Conservation (phyloP, 208 protist genomes). For the Trypanosoma rangeli region DNA sequence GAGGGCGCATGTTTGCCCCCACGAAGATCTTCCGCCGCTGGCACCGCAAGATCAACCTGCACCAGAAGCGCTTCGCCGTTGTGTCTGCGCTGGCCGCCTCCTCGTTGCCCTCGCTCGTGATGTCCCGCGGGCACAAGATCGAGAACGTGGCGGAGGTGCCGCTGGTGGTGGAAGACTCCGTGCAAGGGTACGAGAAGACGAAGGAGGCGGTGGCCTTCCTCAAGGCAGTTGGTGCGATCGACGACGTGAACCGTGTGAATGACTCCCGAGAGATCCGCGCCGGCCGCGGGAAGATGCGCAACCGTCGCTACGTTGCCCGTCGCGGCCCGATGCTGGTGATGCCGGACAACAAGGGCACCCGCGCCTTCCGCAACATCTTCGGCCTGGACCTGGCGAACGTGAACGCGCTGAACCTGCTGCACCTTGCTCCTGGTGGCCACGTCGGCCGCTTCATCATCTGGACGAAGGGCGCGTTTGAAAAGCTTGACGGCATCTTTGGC, state of each 20-base stretch:
- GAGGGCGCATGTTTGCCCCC: slow-evolving; percentile 99
- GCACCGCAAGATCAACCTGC: slow-evolving; percentile 97
- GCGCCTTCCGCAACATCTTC: slow-evolving; percentile 96
- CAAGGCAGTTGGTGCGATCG: slow-evolving; percentile 89
- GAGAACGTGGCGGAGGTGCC: slow-evolving; percentile 95
- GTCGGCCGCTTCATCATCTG: slow-evolving; percentile 99
- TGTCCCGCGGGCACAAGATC: slow-evolving; percentile 98
- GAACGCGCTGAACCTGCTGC: slow-evolving; percentile 95
- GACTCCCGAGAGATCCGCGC: slow-evolving; percentile 90
- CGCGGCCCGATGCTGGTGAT: slow-evolving; percentile 98
- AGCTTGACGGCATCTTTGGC: slow-evolving; percentile 97
- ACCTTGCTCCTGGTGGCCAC: slow-evolving; percentile 99
- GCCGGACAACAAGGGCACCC: slow-evolving; percentile 83
- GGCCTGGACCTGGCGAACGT: slow-evolving; percentile 96
- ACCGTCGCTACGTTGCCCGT: slow-evolving; percentile 94
- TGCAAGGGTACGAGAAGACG: slow-evolving; percentile 95
- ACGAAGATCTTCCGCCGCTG: slow-evolving; percentile 98
- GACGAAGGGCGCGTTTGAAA: slow-evolving; percentile 97
- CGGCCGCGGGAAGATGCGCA: slow-evolving; percentile 97
- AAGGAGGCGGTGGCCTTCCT: slow-evolving; percentile 95
- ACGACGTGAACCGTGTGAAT: slow-evolving; percentile 95
- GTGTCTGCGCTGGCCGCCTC: slow-evolving; percentile 98
- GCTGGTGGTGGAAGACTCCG: slow-evolving; percentile 93
- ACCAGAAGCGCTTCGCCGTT: slow-evolving; percentile 97
- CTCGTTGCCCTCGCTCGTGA: slow-evolving; percentile 94